Evolutionary conservation across 1,284 basidiomycete genomes (phyloP).

Genomic region (Melanopsichium pennsylvanicum): DNA sequence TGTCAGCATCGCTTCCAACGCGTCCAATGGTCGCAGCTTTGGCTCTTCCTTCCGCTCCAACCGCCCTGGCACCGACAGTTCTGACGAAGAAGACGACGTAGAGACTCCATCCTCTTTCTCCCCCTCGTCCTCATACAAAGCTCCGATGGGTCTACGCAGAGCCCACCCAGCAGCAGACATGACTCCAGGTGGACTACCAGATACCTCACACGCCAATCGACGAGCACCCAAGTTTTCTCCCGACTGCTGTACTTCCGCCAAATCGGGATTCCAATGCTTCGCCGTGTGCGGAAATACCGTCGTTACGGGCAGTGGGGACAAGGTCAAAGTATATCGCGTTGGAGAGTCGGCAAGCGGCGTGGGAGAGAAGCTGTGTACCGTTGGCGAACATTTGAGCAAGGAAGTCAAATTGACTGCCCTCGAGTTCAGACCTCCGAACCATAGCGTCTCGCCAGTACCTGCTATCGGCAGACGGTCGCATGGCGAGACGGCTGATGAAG

Average conservation of each 20-base stretch:
- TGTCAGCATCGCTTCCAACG: background rate
- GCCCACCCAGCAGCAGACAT: slow-evolving; percentile 27
- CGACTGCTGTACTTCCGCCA: slow-evolving; percentile 32
- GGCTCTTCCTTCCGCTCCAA: slow-evolving; percentile 8
- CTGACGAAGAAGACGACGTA: slow-evolving; percentile 38
- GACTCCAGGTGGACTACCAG: slow-evolving; percentile 34
- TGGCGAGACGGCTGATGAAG: slow-evolving; percentile 45
- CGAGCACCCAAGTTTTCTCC: slow-evolving; percentile 40
- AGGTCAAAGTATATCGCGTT: slow-evolving; percentile 53
- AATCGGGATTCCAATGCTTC: slow-evolving; percentile 41
- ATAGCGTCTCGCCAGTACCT: slow-evolving; percentile 16
- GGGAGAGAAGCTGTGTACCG: slow-evolving; percentile 49
- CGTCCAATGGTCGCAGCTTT: slow-evolving; percentile 18
- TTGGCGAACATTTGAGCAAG: slow-evolving; percentile 42
- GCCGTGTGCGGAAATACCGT: slow-evolving; percentile 47
- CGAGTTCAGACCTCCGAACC: slow-evolving; percentile 47
- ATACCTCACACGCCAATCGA: slow-evolving; percentile 44
- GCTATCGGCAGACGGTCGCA: slow-evolving; percentile 21
- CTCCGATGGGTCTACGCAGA: slow-evolving; percentile 20
- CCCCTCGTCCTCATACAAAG: slow-evolving; percentile 24
- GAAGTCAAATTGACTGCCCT: slow-evolving; percentile 50
- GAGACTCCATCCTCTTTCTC: slow-evolving; percentile 14
- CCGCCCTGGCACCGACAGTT: slow-evolving; percentile 26
- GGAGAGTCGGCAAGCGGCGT: slow-evolving; percentile 34
- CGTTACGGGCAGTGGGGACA: slow-evolving; percentile 48